Conservation (phyloP, 1,284 basidiomycete genomes). For the Moniliophthora roreri region DNA sequence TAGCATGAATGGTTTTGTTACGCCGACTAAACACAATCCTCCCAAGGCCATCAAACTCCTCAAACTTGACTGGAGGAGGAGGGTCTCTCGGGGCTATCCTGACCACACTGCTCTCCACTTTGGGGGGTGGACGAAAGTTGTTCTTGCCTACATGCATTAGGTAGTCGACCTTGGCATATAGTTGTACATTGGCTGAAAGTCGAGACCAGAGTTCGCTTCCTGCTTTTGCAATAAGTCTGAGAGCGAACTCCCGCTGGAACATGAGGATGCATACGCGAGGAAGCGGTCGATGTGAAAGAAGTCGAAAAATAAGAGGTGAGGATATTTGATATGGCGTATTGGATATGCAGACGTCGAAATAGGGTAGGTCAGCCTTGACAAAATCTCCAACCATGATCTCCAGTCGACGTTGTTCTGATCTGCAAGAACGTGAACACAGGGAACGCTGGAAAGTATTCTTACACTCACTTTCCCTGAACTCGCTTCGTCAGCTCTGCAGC, state of each 20-base stretch:
- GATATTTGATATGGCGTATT: conserved; percentile 99
- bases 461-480: conserved; percentile 94
- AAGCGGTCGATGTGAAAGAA: conserved; percentile 94
- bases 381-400: conserved; percentile 97
- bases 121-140: conserved; percentile 95
- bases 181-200: conserved; percentile 94
- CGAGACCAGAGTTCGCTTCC: conserved; percentile 91
- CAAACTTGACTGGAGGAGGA: conserved; percentile 93
- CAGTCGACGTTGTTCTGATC: conserved; percentile 93
- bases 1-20: conserved; percentile 91
- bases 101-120: conserved; percentile 93
- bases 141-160: conserved; percentile 96
- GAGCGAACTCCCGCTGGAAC: conserved; percentile 98
- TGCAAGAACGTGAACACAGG: conserved; percentile 31
- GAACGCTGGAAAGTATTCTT: conserved; percentile 4
- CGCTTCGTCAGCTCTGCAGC: conserved; percentile 97
- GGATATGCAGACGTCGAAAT: conserved; percentile 98
- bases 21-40: conserved; percentile 86
- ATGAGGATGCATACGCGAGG: conserved; percentile 96
- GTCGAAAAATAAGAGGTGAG: conserved; percentile 94
- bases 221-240: conserved; percentile 88
- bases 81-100: conserved; percentile 92
- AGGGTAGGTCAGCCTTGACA: conserved; percentile 94
- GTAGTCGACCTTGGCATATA: conserved; percentile 94
- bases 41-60: conserved; percentile 92